A percentile compares a stretch with the other conserved stretches of the same genome.
Evolutionary conservation across 805 yeast genomes (phyloP).

Genomic region (Candida corydali): DNA sequence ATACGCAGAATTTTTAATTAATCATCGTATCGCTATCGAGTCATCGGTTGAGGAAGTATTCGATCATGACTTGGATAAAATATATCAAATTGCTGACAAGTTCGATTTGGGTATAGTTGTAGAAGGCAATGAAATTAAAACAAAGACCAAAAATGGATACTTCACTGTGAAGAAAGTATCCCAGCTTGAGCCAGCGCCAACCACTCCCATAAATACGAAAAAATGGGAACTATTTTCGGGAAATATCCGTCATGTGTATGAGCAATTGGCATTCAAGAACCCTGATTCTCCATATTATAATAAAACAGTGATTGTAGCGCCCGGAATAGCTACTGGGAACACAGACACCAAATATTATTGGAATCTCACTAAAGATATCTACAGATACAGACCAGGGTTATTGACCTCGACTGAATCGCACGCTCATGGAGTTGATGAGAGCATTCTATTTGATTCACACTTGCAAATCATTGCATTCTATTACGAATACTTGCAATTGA

Average conservation of each 20-base stretch:
- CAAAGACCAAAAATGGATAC: slow-evolving; percentile 12
- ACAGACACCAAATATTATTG: slow-evolving; percentile 62
- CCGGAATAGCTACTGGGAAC: slow-evolving; percentile 53
- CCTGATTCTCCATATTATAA: slow-evolving; percentile 13
- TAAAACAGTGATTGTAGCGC: slow-evolving; percentile 31
- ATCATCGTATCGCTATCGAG: slow-evolving; percentile 35
- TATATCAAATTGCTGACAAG: slow-evolving; percentile 22
- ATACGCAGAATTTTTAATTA: slow-evolving; percentile 22
- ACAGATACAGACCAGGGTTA: slow-evolving; percentile 39
- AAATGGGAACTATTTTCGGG: slow-evolving; percentile 61
- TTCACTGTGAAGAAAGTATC: slow-evolving; percentile 13
- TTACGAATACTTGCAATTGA: slow-evolving; percentile 43
- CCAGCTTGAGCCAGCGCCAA: slow-evolving; percentile 42
- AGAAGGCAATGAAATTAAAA: slow-evolving; percentile 10
- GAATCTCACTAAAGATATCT: slow-evolving; percentile 51
- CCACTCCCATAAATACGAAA: slow-evolving; percentile 37
- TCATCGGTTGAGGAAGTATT: slow-evolving; percentile 22
- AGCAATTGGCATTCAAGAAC: slow-evolving; percentile 44
- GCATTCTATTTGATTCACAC: slow-evolving; percentile 25
- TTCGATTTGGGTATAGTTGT: slow-evolving; percentile 21
- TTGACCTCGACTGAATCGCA: slow-evolving; percentile 16
- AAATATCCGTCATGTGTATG: slow-evolving; percentile 56
- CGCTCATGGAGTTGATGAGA: slow-evolving; percentile 37
- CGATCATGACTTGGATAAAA: slow-evolving; percentile 12
- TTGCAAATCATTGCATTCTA: slow-evolving; percentile 33